phyloP scores from a whole-genome alignment of 2,329 filamentous ascomycete genomes.

The Lasiodiplodia sp. region DNA sequence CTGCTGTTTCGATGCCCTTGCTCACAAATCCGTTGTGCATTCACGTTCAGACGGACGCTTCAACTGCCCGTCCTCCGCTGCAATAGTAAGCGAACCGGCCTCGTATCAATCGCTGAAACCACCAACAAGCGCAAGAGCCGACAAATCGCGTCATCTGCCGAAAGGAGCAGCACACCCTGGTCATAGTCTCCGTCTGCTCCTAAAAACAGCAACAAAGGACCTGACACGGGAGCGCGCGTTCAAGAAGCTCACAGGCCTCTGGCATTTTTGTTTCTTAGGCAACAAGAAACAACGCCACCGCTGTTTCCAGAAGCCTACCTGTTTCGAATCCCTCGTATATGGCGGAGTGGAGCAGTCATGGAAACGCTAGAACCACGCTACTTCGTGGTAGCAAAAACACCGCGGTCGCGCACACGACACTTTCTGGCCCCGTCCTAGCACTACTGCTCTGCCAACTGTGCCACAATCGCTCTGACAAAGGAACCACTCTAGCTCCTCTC shows the following conservation, averaged over 20 bases:
- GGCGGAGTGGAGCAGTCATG: neutral
- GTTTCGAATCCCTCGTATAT: slow-evolving; percentile 1
- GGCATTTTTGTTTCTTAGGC: neutral
- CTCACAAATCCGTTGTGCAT: no score
- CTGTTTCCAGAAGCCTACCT: slow-evolving; percentile 16
- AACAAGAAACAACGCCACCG: neutral
- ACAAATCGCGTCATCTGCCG: neutral
- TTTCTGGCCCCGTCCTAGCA: neutral
- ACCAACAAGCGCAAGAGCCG: neutral
- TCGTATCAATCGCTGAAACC: neutral
- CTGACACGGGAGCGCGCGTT: neutral
- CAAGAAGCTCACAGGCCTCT: neutral
- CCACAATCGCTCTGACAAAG: neutral
- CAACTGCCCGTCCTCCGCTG: no score
- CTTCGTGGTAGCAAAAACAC: neutral
- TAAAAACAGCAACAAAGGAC: neutral
- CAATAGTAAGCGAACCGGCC: no score
- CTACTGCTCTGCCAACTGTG: neutral
- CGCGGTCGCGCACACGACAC: neutral
- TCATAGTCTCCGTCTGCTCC: neutral
- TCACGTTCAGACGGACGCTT: neutral
- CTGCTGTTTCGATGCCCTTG: no score
- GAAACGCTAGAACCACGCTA: slow-evolving; percentile 3
- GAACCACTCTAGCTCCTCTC: neutral
- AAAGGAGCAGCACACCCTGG: neutral